These are phyloP conservation scores for Sphaerostilbella broomeana DNA, from an alignment of 2,329 filamentous ascomycete genomes.

Conservation along the genomic window DNA sequence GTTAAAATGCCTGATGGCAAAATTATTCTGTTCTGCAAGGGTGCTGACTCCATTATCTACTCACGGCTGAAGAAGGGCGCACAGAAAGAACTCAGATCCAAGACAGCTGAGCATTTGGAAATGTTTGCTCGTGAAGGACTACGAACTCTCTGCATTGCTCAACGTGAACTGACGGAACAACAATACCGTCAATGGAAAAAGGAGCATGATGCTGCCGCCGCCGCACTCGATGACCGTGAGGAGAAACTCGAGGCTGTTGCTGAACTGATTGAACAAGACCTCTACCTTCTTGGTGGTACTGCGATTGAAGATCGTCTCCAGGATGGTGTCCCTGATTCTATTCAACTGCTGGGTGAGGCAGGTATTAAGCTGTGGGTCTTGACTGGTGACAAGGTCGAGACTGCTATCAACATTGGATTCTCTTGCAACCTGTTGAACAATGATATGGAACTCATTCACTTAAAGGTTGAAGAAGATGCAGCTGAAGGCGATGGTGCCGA, in stretches of 20 bases:
- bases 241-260: slow-evolving; percentile 88
- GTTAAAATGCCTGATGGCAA: slow-evolving; percentile 86
- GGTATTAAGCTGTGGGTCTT: slow-evolving; percentile 99
- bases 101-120: slow-evolving; percentile 89
- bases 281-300: slow-evolving; percentile 84
- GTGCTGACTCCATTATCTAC: slow-evolving; percentile 95
- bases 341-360: slow-evolving; percentile 80
- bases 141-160: slow-evolving; percentile 87
- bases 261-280: slow-evolving; percentile 83
- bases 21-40: slow-evolving; percentile 93
- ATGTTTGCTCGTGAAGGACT: slow-evolving; percentile 95
- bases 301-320: slow-evolving; percentile 96
- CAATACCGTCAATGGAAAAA: slow-evolving; percentile 82
- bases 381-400: slow-evolving; percentile 97
- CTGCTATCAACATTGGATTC: slow-evolving; percentile 98
- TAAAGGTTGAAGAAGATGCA: slow-evolving; percentile 76
- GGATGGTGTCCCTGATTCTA: slow-evolving; percentile 94
- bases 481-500: slow-evolving; percentile 37
- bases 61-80: slow-evolving; percentile 79
- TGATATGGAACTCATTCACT: slow-evolving; percentile 91
- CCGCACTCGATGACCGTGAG: slow-evolving; percentile 78
- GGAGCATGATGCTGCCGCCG: slow-evolving; percentile 80
- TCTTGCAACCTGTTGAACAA: slow-evolving; percentile 97
- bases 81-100: slow-evolving; percentile 73
- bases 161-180: slow-evolving; percentile 70